Evolutionary conservation across 129 eudicot genomes (phyloP).

Genomic region (Lactuca saligna): DNA sequence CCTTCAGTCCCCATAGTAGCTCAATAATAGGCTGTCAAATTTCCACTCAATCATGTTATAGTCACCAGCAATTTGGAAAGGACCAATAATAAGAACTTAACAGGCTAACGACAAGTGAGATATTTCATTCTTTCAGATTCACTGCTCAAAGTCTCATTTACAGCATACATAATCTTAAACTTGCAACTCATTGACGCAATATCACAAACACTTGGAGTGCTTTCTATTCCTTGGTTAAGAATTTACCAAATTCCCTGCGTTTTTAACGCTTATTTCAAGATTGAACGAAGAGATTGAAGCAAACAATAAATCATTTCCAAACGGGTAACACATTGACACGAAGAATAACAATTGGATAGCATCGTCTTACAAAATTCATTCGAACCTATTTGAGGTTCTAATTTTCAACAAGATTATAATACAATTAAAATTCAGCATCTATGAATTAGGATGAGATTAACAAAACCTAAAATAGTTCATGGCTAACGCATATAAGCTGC

Average conservation of each 20-base stretch:
- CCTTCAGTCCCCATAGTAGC: constrained; percentile 51
- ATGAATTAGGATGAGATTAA: neutral
- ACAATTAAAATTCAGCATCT: neutral
- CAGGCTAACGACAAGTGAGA: too few relatives aligned
- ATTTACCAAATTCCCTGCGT: neutral
- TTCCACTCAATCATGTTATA: neutral
- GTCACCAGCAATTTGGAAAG: constrained; percentile 11
- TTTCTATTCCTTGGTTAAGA: neutral
- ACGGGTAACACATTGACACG: neutral
- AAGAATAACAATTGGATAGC: neutral
- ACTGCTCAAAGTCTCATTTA: neutral
- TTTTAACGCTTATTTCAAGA: neutral
- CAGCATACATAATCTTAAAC: constrained; percentile 7
- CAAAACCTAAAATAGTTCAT: constrained; percentile 1
- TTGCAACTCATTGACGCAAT: constrained; percentile 3
- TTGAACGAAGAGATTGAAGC: neutral
- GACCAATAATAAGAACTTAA: neutral
- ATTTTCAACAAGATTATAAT: neutral
- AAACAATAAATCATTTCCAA: neutral
- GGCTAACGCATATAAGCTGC: constrained; percentile 10
- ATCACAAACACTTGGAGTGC: constrained; percentile 30
- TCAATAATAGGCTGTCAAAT: constrained; percentile 17
- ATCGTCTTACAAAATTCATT: neutral
- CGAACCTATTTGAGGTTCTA: neutral
- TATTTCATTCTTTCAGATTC: neutral